These are phyloP conservation scores for Parachlorella kessleri DNA, from an alignment of 139 green algal genomes.

Conservation along the genomic window DNA sequence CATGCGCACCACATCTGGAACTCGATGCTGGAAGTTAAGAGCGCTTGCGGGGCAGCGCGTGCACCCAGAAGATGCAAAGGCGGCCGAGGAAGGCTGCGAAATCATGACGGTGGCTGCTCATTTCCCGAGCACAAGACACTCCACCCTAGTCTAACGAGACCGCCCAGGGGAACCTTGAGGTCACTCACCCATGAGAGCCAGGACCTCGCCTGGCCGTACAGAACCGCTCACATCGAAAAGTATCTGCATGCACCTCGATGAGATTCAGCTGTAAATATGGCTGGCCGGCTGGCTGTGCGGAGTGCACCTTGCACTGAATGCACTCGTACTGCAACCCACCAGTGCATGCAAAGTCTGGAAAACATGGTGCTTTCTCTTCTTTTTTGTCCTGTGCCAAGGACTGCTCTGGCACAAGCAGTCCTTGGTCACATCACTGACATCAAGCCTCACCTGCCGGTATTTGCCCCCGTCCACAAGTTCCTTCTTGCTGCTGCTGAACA, in stretches of 20 bases:
- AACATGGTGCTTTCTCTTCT: not conserved
- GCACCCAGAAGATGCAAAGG: too few relatives aligned
- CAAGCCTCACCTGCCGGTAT: not conserved
- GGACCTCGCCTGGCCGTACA: slow-evolving; percentile 53
- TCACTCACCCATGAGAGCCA: slow-evolving; percentile 58
- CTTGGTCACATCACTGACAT: not conserved
- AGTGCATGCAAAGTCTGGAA: not conserved
- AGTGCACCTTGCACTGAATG: too few relatives aligned
- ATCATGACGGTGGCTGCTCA: too few relatives aligned
- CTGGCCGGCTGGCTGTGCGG: too few relatives aligned
- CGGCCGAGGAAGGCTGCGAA: too few relatives aligned
- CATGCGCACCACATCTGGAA: not conserved
- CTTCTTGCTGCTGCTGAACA: not conserved
- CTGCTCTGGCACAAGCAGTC: not conserved
- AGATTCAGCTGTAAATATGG: not conserved
- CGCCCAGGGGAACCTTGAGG: too few relatives aligned
- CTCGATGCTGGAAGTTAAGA: not conserved
- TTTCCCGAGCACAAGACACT: too few relatives aligned
- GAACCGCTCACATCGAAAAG: slow-evolving; percentile 50
- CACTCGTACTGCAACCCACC: not conserved
- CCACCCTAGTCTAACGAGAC: too few relatives aligned
- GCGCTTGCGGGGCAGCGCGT: not conserved
- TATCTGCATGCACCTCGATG: slow-evolving; percentile 39
- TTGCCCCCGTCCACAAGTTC: slow-evolving; percentile 4
- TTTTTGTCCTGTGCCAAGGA: not conserved